Percentiles rank a stretch among this genome's conserved stretches.
Conservation (phyloP, 106 monocot genomes). For the Narthecium ossifragum region DNA sequence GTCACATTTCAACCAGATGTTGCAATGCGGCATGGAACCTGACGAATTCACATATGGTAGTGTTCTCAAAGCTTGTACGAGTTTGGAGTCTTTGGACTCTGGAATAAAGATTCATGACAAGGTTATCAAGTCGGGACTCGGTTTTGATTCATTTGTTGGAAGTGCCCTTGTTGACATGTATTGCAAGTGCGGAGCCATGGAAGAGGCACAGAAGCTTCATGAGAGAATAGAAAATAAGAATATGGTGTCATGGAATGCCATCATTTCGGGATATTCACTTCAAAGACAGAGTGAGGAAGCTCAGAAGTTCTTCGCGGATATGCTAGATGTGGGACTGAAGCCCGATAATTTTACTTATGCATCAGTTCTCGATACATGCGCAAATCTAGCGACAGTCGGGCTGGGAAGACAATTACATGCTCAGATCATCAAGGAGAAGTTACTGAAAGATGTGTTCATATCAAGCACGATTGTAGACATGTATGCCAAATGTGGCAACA, state of each 20-base stretch:
- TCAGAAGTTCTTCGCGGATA: slow-evolving; percentile 52
- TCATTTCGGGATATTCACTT: slow-evolving; percentile 72
- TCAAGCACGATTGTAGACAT: slow-evolving; percentile 90
- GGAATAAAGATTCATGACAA: slow-evolving; percentile 58
- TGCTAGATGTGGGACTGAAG: slow-evolving; percentile 49
- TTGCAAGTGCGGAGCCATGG: slow-evolving; percentile 65
- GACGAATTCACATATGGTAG: slow-evolving; percentile 94
- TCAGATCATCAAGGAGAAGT: slow-evolving; percentile 58
- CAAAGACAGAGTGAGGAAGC: slow-evolving; percentile 74
- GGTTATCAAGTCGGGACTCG: slow-evolving; percentile 66
- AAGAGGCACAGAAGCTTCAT: slow-evolving; percentile 67
- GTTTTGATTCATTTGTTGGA: slow-evolving; percentile 58
- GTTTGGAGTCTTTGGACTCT: slow-evolving; percentile 34
- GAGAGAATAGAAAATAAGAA: slow-evolving; percentile 29
- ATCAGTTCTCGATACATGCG: slow-evolving; percentile 77
- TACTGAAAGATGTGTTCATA: slow-evolving; percentile 59
- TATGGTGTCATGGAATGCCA: slow-evolving; percentile 79
- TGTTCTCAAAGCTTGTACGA: slow-evolving; percentile 85
- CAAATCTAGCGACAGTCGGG: slow-evolving; percentile 46
- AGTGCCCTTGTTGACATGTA: slow-evolving; percentile 88
- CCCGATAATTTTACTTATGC: slow-evolving; percentile 90
- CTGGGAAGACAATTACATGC: slow-evolving; percentile 85
- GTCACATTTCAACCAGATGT: slow-evolving; percentile 52
- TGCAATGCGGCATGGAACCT: slow-evolving; percentile 50
- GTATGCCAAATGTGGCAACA: slow-evolving; percentile 87